A percentile compares a stretch with the other conserved stretches of the same genome.
Conservation (phyloP, 768 basidiomycete genomes). For the Boletellus emodensis region DNA sequence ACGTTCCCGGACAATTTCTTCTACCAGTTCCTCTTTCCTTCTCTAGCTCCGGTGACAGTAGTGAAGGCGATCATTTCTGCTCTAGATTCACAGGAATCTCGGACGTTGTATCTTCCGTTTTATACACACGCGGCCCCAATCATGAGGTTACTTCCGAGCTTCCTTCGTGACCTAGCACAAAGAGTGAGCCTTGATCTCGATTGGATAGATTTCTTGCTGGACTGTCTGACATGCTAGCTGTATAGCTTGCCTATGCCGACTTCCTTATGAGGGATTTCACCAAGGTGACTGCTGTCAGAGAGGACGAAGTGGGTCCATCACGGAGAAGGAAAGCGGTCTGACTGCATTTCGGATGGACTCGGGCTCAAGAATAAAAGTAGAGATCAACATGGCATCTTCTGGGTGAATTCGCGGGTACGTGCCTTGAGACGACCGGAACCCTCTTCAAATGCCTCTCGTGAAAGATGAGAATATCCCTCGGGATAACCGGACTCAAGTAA, state of each 20-base stretch:
- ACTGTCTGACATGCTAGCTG: constrained; percentile 8
- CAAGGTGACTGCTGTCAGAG: constrained; percentile 57
- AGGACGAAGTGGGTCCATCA: constrained; percentile 43
- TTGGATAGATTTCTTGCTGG: not conserved
- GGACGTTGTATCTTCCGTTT: constrained; percentile 68
- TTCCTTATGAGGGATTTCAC: constrained; percentile 64
- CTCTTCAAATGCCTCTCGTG: not conserved
- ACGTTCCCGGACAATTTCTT: constrained; percentile 46
- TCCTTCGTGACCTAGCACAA: constrained; percentile 67
- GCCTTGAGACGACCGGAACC: no score
- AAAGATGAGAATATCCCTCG: no score
- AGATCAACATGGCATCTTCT: no score
- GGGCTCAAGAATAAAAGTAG: not conserved
- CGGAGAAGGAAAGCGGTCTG: constrained; percentile 13
- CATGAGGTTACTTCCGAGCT: constrained; percentile 62
- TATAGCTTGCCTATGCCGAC: constrained; percentile 65
- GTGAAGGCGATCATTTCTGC: constrained; percentile 81
- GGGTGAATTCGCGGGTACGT: no score
- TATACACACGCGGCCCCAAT: constrained; percentile 59
- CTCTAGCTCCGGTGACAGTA: constrained; percentile 65
- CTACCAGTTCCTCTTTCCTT: constrained; percentile 74
- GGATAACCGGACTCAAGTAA: no score
- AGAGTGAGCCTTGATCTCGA: constrained; percentile 47
- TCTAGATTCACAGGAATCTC: constrained; percentile 75
- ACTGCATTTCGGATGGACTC: not conserved